Base-by-base conservation (phyloP, 2,329 filamentous ascomycete genomes). In the Neonectria ditissima region DNA sequence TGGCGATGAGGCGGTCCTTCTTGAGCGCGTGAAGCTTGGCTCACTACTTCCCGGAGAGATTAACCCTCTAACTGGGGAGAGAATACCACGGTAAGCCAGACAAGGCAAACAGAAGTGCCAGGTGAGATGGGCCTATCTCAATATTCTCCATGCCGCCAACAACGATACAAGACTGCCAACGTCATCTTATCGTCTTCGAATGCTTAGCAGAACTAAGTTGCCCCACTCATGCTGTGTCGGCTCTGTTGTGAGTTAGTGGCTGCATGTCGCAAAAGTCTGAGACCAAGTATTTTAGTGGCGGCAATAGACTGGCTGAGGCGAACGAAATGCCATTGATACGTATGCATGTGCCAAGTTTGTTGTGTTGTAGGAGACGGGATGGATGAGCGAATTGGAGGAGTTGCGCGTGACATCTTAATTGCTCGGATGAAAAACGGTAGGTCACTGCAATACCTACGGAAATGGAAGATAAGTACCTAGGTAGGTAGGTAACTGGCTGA, bases 191-290 rank as follows among this genome's bases (percentile, higher is more conserved):
- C 34, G 22, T 37, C 32, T 16, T 45, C 24, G 39, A 54, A 47
- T 55, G 54, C 50, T 41, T 34, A 28, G 41, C 30, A 55, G 34
- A 24, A 10, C 22, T 34, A 30, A n/a, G 48, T 20, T 11, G 62
- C 57, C 53, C 57, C 62, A 61, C 62, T 53, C 34, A 18, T 18
- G n/a, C 28, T 24, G 44, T 24, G n/a, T 37, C 41, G 20, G 44
- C 48, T 50, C 44, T 55, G 34, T 58, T 44, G 50, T 24, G n/a
- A 41, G 14, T 32, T 44, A 14, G 45, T 45, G 22, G 45, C 8
- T 39, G 44, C 20, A 14, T 34, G 18, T 24, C 16, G 30, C 39
- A 24, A 28, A 30, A 28, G 45, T 32, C 26, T 22, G 24, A 45
- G 24, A 34, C 28, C 11, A 32, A 28, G 28, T 11, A 11, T n/a